Base-by-base conservation (phyloP, 768 basidiomycete species). In the Mycena latifolia region DNA sequence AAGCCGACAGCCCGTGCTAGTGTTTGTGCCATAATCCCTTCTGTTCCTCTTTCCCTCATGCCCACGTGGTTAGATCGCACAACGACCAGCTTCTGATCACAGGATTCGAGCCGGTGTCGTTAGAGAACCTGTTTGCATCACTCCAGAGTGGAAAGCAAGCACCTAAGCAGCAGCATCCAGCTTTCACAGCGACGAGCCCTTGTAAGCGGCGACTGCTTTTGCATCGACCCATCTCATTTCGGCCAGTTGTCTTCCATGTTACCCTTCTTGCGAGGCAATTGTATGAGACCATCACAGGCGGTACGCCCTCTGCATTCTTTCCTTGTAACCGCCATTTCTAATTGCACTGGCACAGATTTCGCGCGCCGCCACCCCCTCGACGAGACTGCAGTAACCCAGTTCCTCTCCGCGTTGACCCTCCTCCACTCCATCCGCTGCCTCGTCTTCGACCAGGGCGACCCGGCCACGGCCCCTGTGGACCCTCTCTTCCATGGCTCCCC, bases 61-160 rank as follows among this genome's bases (percentile, higher is more conserved):
- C 4, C 24, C 22, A 27, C 17, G 11, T 11, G 6, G 0, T 18
- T 11, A 65, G 63, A 45, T 58, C 63, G 12, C 51, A 58, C 52
- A 25, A 65, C 45, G 63, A 65, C 27, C 63, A 65, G 22, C 63
- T 65, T 39, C 24, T 65, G 18, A 54, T 65, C 6, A 39, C 45
- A n/a, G 55, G 48, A 15, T 20, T 18, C 2, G 43, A 45, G 3
- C 56, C 51, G 43, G 9, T 47, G 43, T 25, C 55, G n/a, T 35
- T 64, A 39, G 29, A 58, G 12, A 37, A 39, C 37, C 33, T 54
- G 3, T 45, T 46, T 17, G 33, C 15, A 5, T 46, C 51, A 6
- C 17, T 58, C n/a, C 56, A 48, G 45, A 24, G 15, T 17, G 5
- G 12, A 17, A 4, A 59, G 11, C 55, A 25, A 24, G 25, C 24